These are phyloP conservation scores for Xylaria sp. DNA, from an alignment of 2,329 filamentous ascomycete genomes.

Conservation along the genomic window DNA sequence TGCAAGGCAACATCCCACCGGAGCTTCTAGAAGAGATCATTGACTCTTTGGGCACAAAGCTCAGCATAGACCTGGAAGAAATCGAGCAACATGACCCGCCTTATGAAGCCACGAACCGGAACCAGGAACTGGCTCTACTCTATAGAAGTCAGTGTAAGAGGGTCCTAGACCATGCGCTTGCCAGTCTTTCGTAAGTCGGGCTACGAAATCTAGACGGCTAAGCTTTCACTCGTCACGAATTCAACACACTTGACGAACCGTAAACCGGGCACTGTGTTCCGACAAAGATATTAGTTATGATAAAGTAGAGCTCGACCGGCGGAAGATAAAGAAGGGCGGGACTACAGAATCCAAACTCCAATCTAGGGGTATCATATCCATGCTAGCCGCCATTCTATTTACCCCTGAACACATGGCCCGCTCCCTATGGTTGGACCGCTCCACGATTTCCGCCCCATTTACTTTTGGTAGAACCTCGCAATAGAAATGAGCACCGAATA, in stretches of 20 bases:
- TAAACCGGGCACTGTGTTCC: too few relatives aligned
- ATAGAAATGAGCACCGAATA: neutral
- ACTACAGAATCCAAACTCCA: constrained; percentile 28
- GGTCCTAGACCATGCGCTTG: constrained; percentile 53
- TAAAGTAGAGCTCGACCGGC: neutral
- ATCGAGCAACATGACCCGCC: constrained; percentile 51
- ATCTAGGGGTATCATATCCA: constrained; percentile 39
- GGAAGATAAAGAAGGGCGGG: neutral
- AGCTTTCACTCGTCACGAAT: neutral
- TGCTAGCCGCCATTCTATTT: constrained; percentile 26
- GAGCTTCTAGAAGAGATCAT: constrained; percentile 46
- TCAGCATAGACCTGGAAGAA: constrained; percentile 51
- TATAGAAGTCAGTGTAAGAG: constrained; percentile 56
- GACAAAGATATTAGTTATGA: neutral
- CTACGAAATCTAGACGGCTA: constrained; percentile 4
- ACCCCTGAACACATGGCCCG: neutral
- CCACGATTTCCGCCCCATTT: neutral
- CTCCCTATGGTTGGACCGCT: neutral
- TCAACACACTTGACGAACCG: neutral
- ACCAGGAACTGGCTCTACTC: constrained; percentile 54
- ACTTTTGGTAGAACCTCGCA: neutral
- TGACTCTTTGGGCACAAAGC: constrained; percentile 45
- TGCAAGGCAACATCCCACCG: constrained; percentile 51
- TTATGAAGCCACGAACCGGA: constrained; percentile 46
- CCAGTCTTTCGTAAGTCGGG: constrained; percentile 30